These are phyloP conservation scores for Candida broadrunensis DNA, from an alignment of 805 yeast genomes.

Conservation along the genomic window DNA sequence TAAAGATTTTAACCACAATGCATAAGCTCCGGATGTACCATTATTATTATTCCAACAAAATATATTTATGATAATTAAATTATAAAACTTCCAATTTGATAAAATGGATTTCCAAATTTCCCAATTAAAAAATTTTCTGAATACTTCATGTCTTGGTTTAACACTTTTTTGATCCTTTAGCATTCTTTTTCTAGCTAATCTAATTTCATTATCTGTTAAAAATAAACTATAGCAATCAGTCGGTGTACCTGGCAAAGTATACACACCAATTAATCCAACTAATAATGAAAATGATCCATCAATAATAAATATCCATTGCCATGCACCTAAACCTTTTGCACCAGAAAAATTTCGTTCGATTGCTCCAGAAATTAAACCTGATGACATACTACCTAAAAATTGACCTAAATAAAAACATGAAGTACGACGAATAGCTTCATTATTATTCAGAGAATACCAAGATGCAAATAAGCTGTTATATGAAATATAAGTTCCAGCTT, in stretches of 20 bases:
- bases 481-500: slow-evolving; percentile 51
- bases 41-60: slow-evolving; percentile 64
- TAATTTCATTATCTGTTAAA: slow-evolving; percentile 34
- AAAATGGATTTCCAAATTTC: slow-evolving; percentile 53
- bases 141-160: slow-evolving; percentile 14
- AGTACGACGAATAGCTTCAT: slow-evolving; percentile 61
- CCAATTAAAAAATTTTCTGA: slow-evolving; percentile 36
- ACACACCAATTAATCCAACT: slow-evolving; percentile 55
- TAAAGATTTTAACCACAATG: slow-evolving; percentile 52
- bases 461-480: slow-evolving; percentile 49
- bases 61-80: slow-evolving; percentile 51
- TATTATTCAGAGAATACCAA: slow-evolving; percentile 24
- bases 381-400: slow-evolving; percentile 57
- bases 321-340: slow-evolving; percentile 51
- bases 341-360: slow-evolving; percentile 48
- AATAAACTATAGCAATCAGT: slow-evolving; percentile 34
- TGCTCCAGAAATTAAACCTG: slow-evolving; percentile 62
- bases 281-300: slow-evolving; percentile 60
- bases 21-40: slow-evolving; percentile 40
- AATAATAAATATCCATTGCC: slow-evolving; percentile 74
- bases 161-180: slow-evolving; percentile 18
- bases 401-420: slow-evolving; percentile 62
- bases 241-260: slow-evolving; percentile 66
- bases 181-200: slow-evolving; percentile 28
- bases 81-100: slow-evolving; percentile 59